Base-by-base conservation (phyloP, 2,329 filamentous ascomycete species). In the Bisporella sp. region DNA sequence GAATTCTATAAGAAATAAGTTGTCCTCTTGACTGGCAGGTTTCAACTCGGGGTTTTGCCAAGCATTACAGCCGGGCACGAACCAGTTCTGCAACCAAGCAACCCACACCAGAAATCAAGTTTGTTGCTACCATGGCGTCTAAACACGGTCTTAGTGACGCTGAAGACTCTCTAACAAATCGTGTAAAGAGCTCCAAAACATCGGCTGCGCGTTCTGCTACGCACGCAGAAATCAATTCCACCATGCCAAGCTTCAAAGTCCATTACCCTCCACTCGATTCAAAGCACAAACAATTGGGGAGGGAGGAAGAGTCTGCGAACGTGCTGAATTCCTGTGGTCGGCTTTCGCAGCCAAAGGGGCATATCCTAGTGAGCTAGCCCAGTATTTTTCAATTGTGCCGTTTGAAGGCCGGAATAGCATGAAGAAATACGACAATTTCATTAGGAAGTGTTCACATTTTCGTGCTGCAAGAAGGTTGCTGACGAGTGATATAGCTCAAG, bases 391-490 rank as follows among this genome's bases (percentile, higher is more conserved):
- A 4, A 57, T 73, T 12, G 56, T 59, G 8, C 70, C 70, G 3
- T 57, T 53, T 7, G 46, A 54, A 1, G 55, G 62, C 41, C 73
- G 71, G 71, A 51, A 60, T 5, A 37, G 43, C 47, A 67, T 69
- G 64, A 69, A 57, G 54, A 70, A 61, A 54, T 74, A 68, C 61
- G 68, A 54, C 30, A 75, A 72, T 54, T 76, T 75, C 54, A 70
- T 71, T 43, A 69, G 71, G 72, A 59, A 61, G 69, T 64, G 33
- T 4, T n/a, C 13, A 46, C 33, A 6, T n/a, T 29, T 31, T 37
- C n/a, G n/a, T n/a, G n/a, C n/a, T n/a, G n/a, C n/a, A n/a, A n/a
- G n/a, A n/a, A n/a, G n/a, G n/a, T n/a, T n/a, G 46, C 61, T 61
- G 32, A 57, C 60, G 56, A 33, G 4, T 13, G 31, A 21, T 31